Percentiles rank a stretch among this genome's conserved stretches.
Conservation (phyloP, 164 flowering plant genomes). For the Dillenia suffruticosa region DNA sequence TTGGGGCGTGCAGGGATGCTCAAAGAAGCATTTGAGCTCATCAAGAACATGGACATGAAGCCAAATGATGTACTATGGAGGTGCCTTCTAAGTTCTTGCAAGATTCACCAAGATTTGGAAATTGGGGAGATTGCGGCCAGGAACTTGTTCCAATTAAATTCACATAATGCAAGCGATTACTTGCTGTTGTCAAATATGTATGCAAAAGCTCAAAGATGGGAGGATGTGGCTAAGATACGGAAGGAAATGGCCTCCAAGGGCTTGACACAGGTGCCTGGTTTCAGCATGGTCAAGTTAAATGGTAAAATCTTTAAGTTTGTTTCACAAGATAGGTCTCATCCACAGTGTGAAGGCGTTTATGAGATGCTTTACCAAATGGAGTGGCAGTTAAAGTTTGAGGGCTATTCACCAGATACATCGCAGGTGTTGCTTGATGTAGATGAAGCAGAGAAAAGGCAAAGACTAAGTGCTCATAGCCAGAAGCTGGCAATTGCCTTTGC, state of each 20-base stretch:
- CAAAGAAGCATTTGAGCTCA: conserved; percentile 54
- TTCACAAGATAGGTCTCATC: conserved; percentile 54
- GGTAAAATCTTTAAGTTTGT: conserved; percentile 52
- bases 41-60: conserved; percentile 58
- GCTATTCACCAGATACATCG: conserved; percentile 63
- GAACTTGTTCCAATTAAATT: conserved; percentile 29
- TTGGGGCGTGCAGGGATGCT: conserved; percentile 64
- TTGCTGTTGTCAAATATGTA: conserved; percentile 53
- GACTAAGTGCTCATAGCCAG: conserved; percentile 62
- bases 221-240: conserved; percentile 34
- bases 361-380: conserved; percentile 86
- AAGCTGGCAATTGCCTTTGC: conserved; percentile 81
- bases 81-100: conserved; percentile 64
- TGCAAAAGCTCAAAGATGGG: conserved; percentile 57
- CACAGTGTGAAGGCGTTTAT: conserved; percentile 36
- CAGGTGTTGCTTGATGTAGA: conserved; percentile 54
- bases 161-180: conserved; percentile 48
- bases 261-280: conserved; percentile 48
- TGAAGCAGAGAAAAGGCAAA: conserved; percentile 65
- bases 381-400: conserved; percentile 83
- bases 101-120: conserved; percentile 41
- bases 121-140: conserved; percentile 43
- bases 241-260: conserved; percentile 36
- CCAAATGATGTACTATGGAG: conserved; percentile 75
- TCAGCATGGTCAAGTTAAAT: conserved; percentile 55